Base-by-base conservation (phyloP, 495 filamentous ascomycete genomes). In the Hypomontagnella monticulosa region DNA sequence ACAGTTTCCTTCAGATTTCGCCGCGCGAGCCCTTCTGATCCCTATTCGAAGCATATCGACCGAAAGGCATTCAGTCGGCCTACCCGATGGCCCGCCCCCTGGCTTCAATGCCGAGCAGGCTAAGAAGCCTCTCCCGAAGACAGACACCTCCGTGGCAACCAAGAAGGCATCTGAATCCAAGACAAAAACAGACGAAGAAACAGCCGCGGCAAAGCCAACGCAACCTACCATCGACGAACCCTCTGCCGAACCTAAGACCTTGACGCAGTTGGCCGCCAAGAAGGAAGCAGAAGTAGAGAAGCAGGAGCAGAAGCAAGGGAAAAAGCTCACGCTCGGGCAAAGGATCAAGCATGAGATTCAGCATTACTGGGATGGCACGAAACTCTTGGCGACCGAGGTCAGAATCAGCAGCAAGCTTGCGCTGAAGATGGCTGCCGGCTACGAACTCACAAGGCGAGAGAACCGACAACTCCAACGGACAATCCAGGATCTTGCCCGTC, bases 311-410 rank as follows among this genome's bases (percentile, higher is more conserved):
- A 82, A 89, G 73, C 62, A 67, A 19, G 63, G 5, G 1, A 90
- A 90, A 79, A 96, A 95, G 68, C 79, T 96, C 79, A 96, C 96
- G 0, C 37, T 98, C 3, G 87, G 85, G 75, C 92, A 97, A 73
- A 96, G 93, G 81, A 84, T 98, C 69, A 98, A 96, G 83, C 91
- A 91, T 72, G 95, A 98, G 73, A 81, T 82, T 12, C 85, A 88
- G 61, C 95, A 99, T 75, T 99, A 98, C 80, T 98, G 95, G 95
- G 95, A 99, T 83, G 95, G 95, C 36, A 99, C 93, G n/a, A 99
- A 99, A 77, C 81, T 99, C 63, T 83, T 99, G 68, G 92, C 91
- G 19, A 90, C 91, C 0, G 95, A 99, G 78, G 89, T 97, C 58
- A 89, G 81, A 76, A 99, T 99, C 72, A 97, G 93, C 77, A 89